Base-by-base conservation (phyloP, 2,329 filamentous ascomycete genomes). In the Ophiocordyceps sinensis region DNA sequence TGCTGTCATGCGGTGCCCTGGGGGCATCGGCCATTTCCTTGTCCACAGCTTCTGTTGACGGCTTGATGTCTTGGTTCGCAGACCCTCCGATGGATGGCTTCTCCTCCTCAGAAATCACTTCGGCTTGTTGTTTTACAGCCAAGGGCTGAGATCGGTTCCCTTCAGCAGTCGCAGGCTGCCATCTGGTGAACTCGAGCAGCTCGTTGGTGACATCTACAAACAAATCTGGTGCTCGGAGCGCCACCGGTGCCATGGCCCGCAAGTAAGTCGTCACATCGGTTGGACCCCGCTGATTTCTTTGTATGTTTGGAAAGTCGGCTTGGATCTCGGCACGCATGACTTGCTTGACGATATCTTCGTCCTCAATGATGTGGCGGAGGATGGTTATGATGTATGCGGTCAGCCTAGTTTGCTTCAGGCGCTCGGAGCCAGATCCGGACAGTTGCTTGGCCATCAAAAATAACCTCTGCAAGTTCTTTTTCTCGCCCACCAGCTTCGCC, bases 391-490 rank as follows among this genome's bases (percentile, higher is more conserved):
- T 82, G 43, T 82, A 73, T 19, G 67, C 59, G 3, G 68, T 65
- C 32, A 75, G 62, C 41, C 65, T 66, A 2, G 65, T 68, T 34
- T 71, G 68, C 45, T 65, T 70, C 10, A 98, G 72, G 41, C 81
- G 80, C 41, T 83, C 75, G 28, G 86, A 84, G 7, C 84, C 82
- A 28, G 79, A 73, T 23, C 83, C 84, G 17, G 85, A 80, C 44
- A 96, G 75, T 58, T 96, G 89, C 59, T 93, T 94, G 43, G 89
- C 79, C 85, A 96, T 94, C 40, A 95, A 75, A 60, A 98, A 96
- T 19, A 98, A 68, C 26, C 86, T 76, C 54, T 91, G 85, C 38
- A 98, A 70, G 51, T 94, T 93, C 55, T 80, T 83, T 65, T 87
- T 94, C 56, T 94, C 83, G 5, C 85, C 85, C 37, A 96, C 71